phyloP scores from a whole-genome alignment of 805 yeast genomes.

The Grigorovia humatica region DNA sequence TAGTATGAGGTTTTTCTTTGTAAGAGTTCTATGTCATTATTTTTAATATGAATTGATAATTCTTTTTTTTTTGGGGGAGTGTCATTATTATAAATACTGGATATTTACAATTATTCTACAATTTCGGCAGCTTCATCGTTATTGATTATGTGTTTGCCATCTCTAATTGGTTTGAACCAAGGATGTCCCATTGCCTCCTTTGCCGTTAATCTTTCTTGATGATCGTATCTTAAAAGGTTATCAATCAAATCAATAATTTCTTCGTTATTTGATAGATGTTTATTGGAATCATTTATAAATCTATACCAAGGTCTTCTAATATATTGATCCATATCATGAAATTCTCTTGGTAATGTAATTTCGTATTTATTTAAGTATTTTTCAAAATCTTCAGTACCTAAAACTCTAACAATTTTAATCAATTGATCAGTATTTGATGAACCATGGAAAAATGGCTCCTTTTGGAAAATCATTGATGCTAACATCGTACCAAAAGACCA shows the following conservation, averaged over 20 bases:
- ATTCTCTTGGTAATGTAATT: slow-evolving; percentile 60
- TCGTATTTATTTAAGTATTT: slow-evolving; percentile 63
- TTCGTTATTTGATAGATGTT: slow-evolving; percentile 47
- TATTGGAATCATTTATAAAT: slow-evolving; percentile 62
- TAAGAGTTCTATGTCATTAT: too few relatives aligned
- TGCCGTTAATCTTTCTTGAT: slow-evolving; percentile 80
- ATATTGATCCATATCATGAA: slow-evolving; percentile 64
- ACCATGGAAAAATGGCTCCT: slow-evolving; percentile 90
- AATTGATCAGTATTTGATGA: slow-evolving; percentile 84
- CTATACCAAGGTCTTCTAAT: slow-evolving; percentile 80
- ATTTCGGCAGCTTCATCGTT: background rate
- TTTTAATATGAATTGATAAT: background rate
- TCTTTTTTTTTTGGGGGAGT: background rate
- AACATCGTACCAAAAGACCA: slow-evolving; percentile 94
- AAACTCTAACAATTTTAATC: slow-evolving; percentile 76
- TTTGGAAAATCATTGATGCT: slow-evolving; percentile 81
- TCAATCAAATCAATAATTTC: slow-evolving; percentile 78
- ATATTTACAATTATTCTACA: background rate
- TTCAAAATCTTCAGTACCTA: slow-evolving; percentile 76
- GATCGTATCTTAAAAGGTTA: slow-evolving; percentile 72
- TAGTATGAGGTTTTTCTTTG: too few relatives aligned
- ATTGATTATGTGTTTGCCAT: background rate
- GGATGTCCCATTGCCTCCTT: slow-evolving; percentile 72
- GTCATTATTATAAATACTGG: background rate
- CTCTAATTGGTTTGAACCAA: slow-evolving; percentile 19